Evolutionary conservation across 2,329 filamentous ascomycete genomes (phyloP), one percentile per base, ranked within the genome.

Genomic region (Talaromyces verruculosus): DNA sequence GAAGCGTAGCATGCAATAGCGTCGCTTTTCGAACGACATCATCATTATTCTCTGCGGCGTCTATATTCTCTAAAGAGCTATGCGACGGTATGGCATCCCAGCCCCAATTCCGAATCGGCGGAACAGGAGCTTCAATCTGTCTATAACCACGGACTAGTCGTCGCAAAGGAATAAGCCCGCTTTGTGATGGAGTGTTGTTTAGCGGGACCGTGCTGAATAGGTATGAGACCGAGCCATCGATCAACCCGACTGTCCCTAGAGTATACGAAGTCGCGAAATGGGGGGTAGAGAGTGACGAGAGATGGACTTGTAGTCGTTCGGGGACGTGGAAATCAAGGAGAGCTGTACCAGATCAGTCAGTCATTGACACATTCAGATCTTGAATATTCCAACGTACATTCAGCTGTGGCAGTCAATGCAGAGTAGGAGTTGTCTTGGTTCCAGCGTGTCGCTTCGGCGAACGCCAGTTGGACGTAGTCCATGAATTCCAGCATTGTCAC

Each of bases 141-240:
- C 90, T 87, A 77, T 97, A 98, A 1, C 94, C 93, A 65, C 88
- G 87, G 60, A 97, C 87, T 25, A 97, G 85, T 70, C 89, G 85
- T 37, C 89, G 89, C 10, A 99, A 82, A 15, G 92, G 88, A 43
- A 97, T 89, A 25, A 86, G 82, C 58, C 89, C 88, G 71, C 92
- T 96, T 78, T 88, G 86, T 78, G 84, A 92, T 69, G 81, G 80
- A 22, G 86, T 81, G 61, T 89, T 83, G 45, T 84, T 81, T 65
- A 98, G 85, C 13, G 92, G 89, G 8, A 95, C 84, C 2, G 92
- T 96, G 59, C 93, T 96, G 82, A 96, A 98, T 63, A 99, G 87
- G 80, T 98, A 99, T 15, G 93, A 96, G 65, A 99, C 87, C n/a
- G 93, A 97, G 76, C 95, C 95, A 80, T 98, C 94, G 61, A 99